Conservation (phyloP, 495 filamentous ascomycete species). For the Penicillium lividum region DNA sequence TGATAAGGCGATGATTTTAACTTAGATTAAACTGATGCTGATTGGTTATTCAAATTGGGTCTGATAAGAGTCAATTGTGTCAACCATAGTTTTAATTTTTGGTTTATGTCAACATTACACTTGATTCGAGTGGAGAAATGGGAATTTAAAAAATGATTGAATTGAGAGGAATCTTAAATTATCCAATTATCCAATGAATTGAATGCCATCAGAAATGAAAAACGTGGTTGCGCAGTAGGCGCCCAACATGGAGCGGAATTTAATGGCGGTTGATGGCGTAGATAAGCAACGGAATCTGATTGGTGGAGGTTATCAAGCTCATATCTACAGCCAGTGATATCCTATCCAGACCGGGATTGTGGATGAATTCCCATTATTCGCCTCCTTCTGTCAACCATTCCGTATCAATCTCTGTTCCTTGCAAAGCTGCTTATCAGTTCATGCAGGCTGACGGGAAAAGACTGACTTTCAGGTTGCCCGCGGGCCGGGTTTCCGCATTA, state of each 20-base stretch:
- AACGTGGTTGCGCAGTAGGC: not conserved
- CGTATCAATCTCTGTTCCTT: constrained; percentile 14
- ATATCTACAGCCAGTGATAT: constrained; percentile 36
- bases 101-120: not conserved
- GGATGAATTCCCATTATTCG: constrained; percentile 31
- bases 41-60: not conserved
- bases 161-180: not conserved
- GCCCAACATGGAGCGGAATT: not conserved
- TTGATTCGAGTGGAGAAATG: not conserved
- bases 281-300: constrained; percentile 29
- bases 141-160: not conserved
- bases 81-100: not conserved
- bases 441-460: constrained; percentile 1
- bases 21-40: constrained; percentile 1
- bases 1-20: constrained; percentile 4
- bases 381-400: constrained; percentile 26
- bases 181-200: too few species aligned
- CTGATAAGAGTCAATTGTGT: not conserved
- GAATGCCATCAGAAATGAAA: not conserved
- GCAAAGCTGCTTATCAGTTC: constrained; percentile 18
- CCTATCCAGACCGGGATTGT: not conserved
- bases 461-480: not conserved
- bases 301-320: constrained; percentile 17
- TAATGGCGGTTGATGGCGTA: not conserved
- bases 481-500: not conserved